These are phyloP conservation scores for Diaporthe helianthi DNA, from an alignment of 2,329 filamentous ascomycete species.

Conservation along the genomic window DNA sequence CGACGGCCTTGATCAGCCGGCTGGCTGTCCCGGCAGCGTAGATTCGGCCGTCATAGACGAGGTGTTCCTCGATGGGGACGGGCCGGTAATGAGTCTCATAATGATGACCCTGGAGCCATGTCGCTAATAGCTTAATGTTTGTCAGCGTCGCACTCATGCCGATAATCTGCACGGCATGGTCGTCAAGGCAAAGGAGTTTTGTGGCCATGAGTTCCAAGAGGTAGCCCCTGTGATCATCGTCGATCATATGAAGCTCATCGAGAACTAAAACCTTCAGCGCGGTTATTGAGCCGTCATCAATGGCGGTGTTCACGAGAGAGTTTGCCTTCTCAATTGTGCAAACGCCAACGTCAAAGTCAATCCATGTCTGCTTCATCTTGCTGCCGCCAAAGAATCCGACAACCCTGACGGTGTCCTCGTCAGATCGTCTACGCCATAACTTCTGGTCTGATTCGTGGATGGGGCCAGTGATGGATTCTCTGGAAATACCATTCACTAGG, in stretches of 20 bases:
- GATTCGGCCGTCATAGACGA: conserved; percentile 74
- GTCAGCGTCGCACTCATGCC: conserved; percentile 84
- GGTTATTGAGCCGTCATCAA: conserved; percentile 72
- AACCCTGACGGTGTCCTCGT: conserved; percentile 67
- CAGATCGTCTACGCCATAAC: conserved; percentile 61
- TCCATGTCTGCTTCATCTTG: conserved; percentile 71
- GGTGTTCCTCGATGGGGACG: conserved; percentile 76
- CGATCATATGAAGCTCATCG: conserved; percentile 84
- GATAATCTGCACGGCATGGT: conserved; percentile 72
- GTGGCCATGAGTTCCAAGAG: conserved; percentile 77
- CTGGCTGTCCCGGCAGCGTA: conserved; percentile 68
- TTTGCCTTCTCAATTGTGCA: conserved; percentile 88
- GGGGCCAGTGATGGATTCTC: conserved; percentile 44
- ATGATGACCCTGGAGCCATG: conserved; percentile 74
- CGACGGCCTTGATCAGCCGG: conserved; percentile 64
- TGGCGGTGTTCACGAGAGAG: conserved; percentile 73
- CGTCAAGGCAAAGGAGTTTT: conserved; percentile 70
- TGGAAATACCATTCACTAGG: conserved; percentile 66
- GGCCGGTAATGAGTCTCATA: conserved; percentile 78
- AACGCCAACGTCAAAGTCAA: conserved; percentile 78
- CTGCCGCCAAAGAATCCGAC: conserved; percentile 79
- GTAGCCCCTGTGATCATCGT: conserved; percentile 78
- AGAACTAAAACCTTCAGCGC: conserved; percentile 72
- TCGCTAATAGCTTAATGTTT: conserved; percentile 74
- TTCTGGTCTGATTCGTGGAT: conserved; percentile 46